Evolutionary conservation across 176 grass and related monocot species (phyloP).

Genomic region (Coix lacrymajobi): DNA sequence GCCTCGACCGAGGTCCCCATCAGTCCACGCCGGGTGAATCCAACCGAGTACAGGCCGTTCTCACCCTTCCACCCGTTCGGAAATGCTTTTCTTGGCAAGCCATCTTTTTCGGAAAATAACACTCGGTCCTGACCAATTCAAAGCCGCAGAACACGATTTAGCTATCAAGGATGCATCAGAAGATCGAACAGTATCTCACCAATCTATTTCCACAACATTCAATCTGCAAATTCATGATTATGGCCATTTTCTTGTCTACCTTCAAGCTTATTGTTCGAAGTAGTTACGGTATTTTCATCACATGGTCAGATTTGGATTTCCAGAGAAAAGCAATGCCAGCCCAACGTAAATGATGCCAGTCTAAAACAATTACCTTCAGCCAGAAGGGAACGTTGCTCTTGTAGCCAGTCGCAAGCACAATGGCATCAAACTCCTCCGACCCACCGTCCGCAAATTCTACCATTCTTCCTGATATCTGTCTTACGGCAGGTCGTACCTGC

Average conservation of each 20-base stretch:
- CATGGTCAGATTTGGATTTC: neutral
- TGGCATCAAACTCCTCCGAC: slow-evolving; percentile 54
- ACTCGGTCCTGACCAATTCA: slow-evolving; percentile 54
- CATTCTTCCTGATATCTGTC: slow-evolving; percentile 30
- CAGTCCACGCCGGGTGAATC: slow-evolving; percentile 68
- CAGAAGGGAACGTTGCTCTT: slow-evolving; percentile 88
- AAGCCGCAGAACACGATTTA: neutral
- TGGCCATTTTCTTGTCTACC: neutral
- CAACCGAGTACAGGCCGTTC: slow-evolving; percentile 71
- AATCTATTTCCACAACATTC: neutral
- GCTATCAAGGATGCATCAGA: neutral
- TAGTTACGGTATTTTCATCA: neutral
- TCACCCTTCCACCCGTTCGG: slow-evolving; percentile 86
- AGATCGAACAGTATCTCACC: neutral
- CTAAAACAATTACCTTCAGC: slow-evolving; percentile 60
- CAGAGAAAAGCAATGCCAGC: neutral
- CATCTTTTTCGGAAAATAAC: slow-evolving; percentile 84
- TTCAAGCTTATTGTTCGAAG: neutral
- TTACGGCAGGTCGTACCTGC: slow-evolving; percentile 63
- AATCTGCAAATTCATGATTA: neutral
- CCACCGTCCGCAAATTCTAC: slow-evolving; percentile 60
- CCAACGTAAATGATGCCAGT: neutral
- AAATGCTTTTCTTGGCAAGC: slow-evolving; percentile 76
- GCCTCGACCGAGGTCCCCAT: slow-evolving; percentile 78
- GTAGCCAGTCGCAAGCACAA: slow-evolving; percentile 87